Conservation (phyloP, 1,139 yeast species). For the Blastobotrys indianensis region DNA sequence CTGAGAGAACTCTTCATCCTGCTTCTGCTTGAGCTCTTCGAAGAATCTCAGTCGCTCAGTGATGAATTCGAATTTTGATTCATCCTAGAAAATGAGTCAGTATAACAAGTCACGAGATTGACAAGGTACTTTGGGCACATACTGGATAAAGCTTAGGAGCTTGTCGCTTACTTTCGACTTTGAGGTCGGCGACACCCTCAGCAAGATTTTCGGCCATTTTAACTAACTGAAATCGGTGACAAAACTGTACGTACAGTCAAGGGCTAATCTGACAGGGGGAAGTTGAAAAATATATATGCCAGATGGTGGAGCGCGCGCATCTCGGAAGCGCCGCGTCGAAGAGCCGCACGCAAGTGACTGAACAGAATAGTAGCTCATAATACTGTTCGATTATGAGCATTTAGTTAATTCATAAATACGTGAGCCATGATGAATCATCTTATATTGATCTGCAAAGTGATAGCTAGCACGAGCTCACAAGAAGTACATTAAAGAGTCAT, state of each 20-base stretch:
- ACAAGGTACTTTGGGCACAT: slow-evolving; percentile 29
- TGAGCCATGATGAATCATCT: no score
- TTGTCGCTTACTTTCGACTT: slow-evolving; percentile 39
- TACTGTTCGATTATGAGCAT: no score
- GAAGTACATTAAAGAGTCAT: no score
- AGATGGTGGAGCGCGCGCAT: no score
- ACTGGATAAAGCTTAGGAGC: slow-evolving; percentile 22
- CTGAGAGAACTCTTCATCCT: slow-evolving; percentile 64
- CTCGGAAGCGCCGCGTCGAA: no score
- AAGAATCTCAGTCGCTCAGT: slow-evolving; percentile 74
- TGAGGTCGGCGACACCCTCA: slow-evolving; percentile 40
- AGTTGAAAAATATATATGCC: no score
- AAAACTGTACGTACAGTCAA: background rate
- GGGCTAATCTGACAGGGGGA: no score
- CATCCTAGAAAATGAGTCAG: slow-evolving; percentile 18
- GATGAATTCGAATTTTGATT: slow-evolving; percentile 79
- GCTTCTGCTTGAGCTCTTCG: slow-evolving; percentile 71
- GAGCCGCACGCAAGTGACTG: no score
- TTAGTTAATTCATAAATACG: no score
- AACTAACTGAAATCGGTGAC: background rate
- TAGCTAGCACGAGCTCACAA: no score
- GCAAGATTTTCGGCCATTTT: slow-evolving; percentile 42
- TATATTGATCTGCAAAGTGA: no score
- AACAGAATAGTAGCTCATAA: no score
- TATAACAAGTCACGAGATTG: slow-evolving; percentile 41